Conservation (phyloP, 164 flowering plant genomes). For the Liquidambar formosana region DNA sequence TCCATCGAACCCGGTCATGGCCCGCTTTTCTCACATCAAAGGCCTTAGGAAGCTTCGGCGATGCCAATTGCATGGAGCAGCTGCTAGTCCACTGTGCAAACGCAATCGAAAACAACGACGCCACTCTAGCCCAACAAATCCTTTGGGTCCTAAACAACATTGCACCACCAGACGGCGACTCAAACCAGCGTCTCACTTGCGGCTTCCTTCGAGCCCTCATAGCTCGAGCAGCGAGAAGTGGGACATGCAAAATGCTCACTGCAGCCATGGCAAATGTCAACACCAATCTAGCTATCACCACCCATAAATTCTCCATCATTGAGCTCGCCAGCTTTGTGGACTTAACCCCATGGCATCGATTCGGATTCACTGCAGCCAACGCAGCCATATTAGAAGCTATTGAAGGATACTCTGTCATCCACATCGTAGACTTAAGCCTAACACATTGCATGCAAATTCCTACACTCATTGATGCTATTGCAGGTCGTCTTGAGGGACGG, state of each 20-base stretch:
- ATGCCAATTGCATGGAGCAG: conserved; percentile 92
- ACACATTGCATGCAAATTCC: conserved; percentile 99
- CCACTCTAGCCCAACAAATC: conserved; percentile 87
- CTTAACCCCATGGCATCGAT: conserved; percentile 92
- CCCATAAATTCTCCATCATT: conserved; percentile 64
- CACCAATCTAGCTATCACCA: conserved; percentile 23
- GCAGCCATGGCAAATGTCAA: conserved; percentile 43
- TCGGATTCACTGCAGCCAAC: conserved; percentile 95
- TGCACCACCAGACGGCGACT: conserved; percentile 88
- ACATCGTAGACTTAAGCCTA: conserved; percentile 75
- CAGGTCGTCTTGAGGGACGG: conserved; percentile 55
- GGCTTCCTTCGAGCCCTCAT: conserved; percentile 88
- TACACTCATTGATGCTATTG: conserved; percentile 75
- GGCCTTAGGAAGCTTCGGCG: conserved; percentile 48
- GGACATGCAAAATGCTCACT: conserved; percentile 54
- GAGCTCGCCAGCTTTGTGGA: conserved; percentile 85
- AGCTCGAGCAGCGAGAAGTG: conserved; percentile 64
- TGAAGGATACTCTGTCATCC: conserved; percentile 62
- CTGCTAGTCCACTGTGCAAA: conserved; percentile 89
- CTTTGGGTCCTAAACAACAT: conserved; percentile 95
- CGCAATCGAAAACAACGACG: conserved; percentile 86
- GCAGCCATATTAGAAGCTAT: conserved; percentile 69
- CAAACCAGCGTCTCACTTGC: conserved; percentile 78
- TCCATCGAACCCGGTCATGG: conserved; percentile 45
- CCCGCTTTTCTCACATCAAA: conserved; percentile 55